Base-by-base conservation (phyloP, 73 alveolate genomes). In the Urostyla sp. region DNA sequence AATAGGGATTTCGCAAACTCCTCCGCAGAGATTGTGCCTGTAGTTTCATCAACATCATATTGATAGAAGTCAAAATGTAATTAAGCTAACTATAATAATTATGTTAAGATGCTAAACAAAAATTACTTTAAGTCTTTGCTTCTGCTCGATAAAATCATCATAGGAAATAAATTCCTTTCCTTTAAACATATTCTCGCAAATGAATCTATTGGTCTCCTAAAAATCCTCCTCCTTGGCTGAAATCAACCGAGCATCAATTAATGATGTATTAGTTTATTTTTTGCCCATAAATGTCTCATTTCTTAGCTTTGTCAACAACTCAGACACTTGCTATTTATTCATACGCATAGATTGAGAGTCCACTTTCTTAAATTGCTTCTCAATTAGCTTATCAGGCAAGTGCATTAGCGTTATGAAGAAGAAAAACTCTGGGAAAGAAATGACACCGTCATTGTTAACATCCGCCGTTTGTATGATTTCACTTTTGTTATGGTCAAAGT, bases 371-470 rank as follows among this genome's bases (percentile, higher is more conserved):
- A 84, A 74, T 20, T 66, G 80, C 37, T 51, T 67, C 55, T 35
- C 51, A 28, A 74, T 34, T 23, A 80, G 74, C 13, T 88, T 75
- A 23, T 57, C 80, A 21, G 88, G 89, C 49, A 85, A 66, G 51
- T 85, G 86, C 43, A 90, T 66, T 57, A 90, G 28, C 35, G 93
- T 84, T 51, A 87, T 69, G 56, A 90, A 90, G 90, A 90, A 90
- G 81, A 90, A 72, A 81, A 76, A 90, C 76, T 90, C 97, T 4
- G 94, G 75, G 76, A 87, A 90, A 43, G 80, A 75, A 11, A 90
- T 80, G 5, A 34, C 80, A 53, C 94, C 92, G 37, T 86, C 92
- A 1, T 49, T 36, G 63, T 90, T 63, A 38, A 60, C 84, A 81
- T 90, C 97, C 6, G 84, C 90, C 4, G 61, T 28, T 24, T 69